Conservation (phyloP, 2,329 filamentous ascomycete species). For the Aureobasidium zeae region DNA sequence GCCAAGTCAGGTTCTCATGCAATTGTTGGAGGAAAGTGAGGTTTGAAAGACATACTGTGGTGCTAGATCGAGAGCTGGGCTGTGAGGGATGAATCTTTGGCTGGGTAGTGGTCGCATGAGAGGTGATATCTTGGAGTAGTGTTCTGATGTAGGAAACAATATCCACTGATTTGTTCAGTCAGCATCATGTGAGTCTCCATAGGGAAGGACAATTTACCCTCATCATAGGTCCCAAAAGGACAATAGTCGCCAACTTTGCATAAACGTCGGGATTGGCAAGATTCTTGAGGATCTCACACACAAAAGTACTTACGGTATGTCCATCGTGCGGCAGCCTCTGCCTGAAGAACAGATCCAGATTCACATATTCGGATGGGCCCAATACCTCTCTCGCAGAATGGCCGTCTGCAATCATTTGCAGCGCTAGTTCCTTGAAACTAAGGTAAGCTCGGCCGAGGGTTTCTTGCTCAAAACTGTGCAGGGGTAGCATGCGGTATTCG, state of each 20-base stretch:
- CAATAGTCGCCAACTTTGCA: conserved; percentile 7
- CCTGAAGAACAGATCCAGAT: conserved; percentile 9
- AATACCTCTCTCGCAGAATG: background rate
- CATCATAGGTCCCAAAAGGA: conserved; percentile 1
- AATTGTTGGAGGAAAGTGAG: background rate
- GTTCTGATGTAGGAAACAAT: conserved; percentile 8
- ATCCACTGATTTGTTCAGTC: conserved; percentile 8
- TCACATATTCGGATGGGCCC: background rate
- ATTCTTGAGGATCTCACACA: conserved; percentile 9
- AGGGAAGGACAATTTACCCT: background rate
- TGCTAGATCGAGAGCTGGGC: conserved; percentile 9
- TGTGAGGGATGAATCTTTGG: conserved; percentile 15
- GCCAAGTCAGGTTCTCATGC: too few species aligned
- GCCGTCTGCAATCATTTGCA: conserved; percentile 12
- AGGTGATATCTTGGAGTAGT: conserved; percentile 12
- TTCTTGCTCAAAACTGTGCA: conserved; percentile 1
- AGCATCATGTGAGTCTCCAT: background rate
- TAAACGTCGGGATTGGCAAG: conserved; percentile 8
- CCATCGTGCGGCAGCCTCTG: background rate
- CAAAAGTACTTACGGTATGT: conserved; percentile 1
- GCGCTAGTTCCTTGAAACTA: conserved; percentile 2
- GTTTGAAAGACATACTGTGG: conserved; percentile 1
- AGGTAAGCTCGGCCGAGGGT: conserved; percentile 6
- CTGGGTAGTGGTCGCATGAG: conserved; percentile 10
- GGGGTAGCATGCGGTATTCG: conserved; percentile 7